Evolutionary conservation across 768 basidiomycete genomes (phyloP).

Genomic region (Tricholoma flavovirens): DNA sequence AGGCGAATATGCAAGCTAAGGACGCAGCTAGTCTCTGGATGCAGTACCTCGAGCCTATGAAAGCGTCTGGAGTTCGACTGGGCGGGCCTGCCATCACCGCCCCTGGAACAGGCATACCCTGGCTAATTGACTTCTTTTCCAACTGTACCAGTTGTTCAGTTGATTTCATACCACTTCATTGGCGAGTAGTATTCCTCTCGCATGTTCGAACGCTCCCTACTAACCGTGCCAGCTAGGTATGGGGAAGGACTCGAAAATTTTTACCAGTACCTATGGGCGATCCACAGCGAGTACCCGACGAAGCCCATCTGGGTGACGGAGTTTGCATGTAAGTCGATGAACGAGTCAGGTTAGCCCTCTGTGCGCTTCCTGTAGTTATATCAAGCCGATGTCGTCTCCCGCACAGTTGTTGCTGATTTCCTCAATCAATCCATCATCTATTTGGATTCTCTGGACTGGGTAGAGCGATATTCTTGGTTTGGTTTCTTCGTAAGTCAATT

Average conservation of each 20-base stretch:
- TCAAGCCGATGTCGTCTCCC: neutral
- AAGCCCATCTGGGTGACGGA: conserved; percentile 62
- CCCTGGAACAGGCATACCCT: conserved; percentile 44
- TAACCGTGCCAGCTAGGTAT: conserved; percentile 38
- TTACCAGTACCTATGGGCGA: conserved; percentile 47
- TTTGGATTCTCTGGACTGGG: conserved; percentile 49
- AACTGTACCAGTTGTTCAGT: conserved; percentile 47
- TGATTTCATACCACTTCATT: conserved; percentile 47
- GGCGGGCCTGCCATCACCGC: conserved; percentile 57
- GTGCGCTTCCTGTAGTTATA: neutral
- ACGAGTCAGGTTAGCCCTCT: conserved; percentile 29
- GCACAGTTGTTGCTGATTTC: conserved; percentile 43
- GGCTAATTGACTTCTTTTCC: conserved; percentile 48
- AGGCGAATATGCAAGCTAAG: conserved; percentile 40
- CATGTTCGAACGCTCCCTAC: conserved; percentile 14
- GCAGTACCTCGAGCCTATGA: conserved; percentile 51
- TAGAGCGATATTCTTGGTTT: conserved; percentile 65
- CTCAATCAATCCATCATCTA: conserved; percentile 53
- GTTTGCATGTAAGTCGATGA: conserved; percentile 49
- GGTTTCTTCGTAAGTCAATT: conserved; percentile 38
- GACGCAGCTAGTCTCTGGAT: conserved; percentile 53
- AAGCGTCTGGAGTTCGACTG: conserved; percentile 40
- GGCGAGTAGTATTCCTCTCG: conserved; percentile 25
- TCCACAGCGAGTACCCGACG: conserved; percentile 44
- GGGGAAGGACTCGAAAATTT: conserved; percentile 51